Percentiles rank a stretch among this genome's conserved stretches.
Conservation (phyloP, 345 rosid genomes). For the Hevea brasiliensis region DNA sequence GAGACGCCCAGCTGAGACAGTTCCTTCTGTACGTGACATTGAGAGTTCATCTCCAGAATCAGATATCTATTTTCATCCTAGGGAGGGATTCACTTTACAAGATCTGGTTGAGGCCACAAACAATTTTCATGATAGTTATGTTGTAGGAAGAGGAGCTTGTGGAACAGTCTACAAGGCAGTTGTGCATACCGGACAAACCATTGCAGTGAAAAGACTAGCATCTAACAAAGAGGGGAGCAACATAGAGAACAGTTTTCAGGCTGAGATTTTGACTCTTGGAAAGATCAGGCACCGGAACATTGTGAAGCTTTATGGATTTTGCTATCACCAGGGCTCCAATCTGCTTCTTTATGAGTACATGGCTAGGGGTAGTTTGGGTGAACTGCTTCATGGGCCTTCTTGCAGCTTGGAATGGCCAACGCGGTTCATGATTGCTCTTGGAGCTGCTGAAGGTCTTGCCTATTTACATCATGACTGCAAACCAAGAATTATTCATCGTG, state of each 20-base stretch:
- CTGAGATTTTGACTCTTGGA: constrained; percentile 80
- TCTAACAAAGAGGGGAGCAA: constrained; percentile 60
- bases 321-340: constrained; percentile 65
- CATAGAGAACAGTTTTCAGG: constrained; percentile 65
- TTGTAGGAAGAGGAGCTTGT: constrained; percentile 79
- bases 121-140: constrained; percentile 56
- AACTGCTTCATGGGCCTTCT: constrained; percentile 49
- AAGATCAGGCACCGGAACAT: constrained; percentile 79
- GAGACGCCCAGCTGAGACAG: constrained; percentile 45
- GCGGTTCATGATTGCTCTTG: constrained; percentile 65
- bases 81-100: constrained; percentile 67
- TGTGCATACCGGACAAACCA: constrained; percentile 55
- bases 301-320: constrained; percentile 80
- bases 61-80: constrained; percentile 62
- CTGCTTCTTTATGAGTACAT: constrained; percentile 77
- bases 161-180: constrained; percentile 74
- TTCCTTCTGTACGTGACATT: constrained; percentile 46
- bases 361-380: constrained; percentile 83
- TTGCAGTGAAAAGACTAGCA: constrained; percentile 73
- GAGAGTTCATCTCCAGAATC: constrained; percentile 44
- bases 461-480: constrained; percentile 83
- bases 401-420: constrained; percentile 60
- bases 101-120: constrained; percentile 66
- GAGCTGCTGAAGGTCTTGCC: constrained; percentile 80
- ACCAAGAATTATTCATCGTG: constrained; percentile 76